phyloP scores from a whole-genome alignment of 1,284 basidiomycete species.

The Pseudozyma hubeiensis region DNA sequence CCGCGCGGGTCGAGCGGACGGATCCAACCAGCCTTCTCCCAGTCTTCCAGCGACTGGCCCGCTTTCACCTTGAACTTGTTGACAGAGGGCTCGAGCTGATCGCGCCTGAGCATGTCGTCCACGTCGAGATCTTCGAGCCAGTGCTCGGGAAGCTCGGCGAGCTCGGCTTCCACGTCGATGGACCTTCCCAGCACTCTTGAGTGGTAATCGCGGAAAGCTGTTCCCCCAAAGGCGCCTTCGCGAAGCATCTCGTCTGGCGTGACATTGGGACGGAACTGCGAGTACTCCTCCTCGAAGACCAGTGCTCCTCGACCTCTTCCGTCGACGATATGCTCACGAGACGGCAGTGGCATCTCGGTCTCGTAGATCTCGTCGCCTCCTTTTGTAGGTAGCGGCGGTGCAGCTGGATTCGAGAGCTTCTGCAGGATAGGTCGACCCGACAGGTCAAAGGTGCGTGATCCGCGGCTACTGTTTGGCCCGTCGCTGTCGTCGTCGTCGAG shows the following conservation, averaged over 20 bases:
- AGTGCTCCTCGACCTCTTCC: constrained; percentile 65
- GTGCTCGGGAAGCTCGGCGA: constrained; percentile 47
- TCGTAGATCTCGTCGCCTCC: constrained; percentile 40
- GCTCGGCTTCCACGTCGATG: constrained; percentile 50
- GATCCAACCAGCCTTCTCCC: constrained; percentile 72
- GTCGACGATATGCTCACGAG: constrained; percentile 9
- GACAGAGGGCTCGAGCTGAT: constrained; percentile 62
- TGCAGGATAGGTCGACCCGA: constrained; percentile 35
- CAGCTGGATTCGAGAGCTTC: constrained; percentile 46
- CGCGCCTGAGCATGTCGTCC: constrained; percentile 38
- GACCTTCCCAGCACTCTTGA: constrained; percentile 42
- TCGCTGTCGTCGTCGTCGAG: constrained; percentile 28
- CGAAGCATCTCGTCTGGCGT: constrained; percentile 71
- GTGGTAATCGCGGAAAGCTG: constrained; percentile 67
- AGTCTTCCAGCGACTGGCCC: constrained; percentile 70
- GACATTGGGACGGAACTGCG: constrained; percentile 70
- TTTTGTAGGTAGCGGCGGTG: constrained; percentile 26
- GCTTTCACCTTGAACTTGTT: constrained; percentile 71
- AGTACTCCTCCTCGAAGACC: constrained; percentile 69
- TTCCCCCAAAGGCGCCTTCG: constrained; percentile 71
- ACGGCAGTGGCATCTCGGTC: constrained; percentile 30
- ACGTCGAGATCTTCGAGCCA: constrained; percentile 54
- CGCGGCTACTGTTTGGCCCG: constrained; percentile 17
- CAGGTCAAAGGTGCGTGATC: constrained; percentile 43
- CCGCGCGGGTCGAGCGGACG: constrained; percentile 70